Base-by-base conservation (phyloP, 2,329 filamentous ascomycete species). In the Alternaria sp. region DNA sequence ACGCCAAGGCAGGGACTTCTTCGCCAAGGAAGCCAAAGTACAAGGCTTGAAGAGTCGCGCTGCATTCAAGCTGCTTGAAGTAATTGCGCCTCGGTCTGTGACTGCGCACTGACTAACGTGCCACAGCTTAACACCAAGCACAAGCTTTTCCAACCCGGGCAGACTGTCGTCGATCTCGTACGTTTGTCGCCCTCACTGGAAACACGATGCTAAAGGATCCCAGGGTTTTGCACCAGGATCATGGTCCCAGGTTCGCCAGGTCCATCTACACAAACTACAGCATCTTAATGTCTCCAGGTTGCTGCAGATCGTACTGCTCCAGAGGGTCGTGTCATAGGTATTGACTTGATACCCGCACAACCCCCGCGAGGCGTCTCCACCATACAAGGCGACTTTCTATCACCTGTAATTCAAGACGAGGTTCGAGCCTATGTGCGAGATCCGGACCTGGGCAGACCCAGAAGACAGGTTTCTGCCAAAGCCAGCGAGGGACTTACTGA, bases 321-420 rank as follows among this genome's bases (percentile, higher is more conserved):
- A 0, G 81, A 87, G 49, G 93, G 94, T 9, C 88, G 91, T 46
- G 90, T 99, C 12, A 84, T 99, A 26, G 96, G 96, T 11, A 95
- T 99, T 73, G 96, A 99, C 78, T 87, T 99, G 55, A 93, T 99
- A 68, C 96, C 96, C 5, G 93, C 93, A 0, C 91, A 95, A 77
- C 95, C 96, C 6, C 96, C 96, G 0, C 89, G 87, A 74, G 96
- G 96, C 21, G 93, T 97, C n/a, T 94, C 92, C 26, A 93, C 93
- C 3, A 93, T 99, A 61, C 96, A 99, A 80, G 96, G 96, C 51
- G 92, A 99, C 78, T 98, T 99, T 69, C 84, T 98, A 44, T 91
- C 90, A 6, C 86, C 88, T 0, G 81, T 82, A 3, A 90, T 97
- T n/a, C 91, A 91, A 78, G 86, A 84, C 21, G 87, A 95, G 78